Base-by-base conservation (phyloP, 2,329 filamentous ascomycete species). In the Leptographium wingfieldii region DNA sequence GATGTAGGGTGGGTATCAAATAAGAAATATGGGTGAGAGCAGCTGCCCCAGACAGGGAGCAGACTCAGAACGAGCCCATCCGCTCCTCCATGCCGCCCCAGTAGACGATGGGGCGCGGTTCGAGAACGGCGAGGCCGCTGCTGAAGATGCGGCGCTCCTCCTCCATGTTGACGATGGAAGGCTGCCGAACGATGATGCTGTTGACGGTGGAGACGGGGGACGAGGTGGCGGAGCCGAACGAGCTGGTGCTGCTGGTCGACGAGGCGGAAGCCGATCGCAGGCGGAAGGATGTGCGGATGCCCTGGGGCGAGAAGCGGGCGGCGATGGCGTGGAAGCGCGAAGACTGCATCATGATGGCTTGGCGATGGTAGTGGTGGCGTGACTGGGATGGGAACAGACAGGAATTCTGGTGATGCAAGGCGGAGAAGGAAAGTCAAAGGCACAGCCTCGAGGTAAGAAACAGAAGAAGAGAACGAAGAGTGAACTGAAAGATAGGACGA, bases 51-150 rank as follows among this genome's bases (percentile, higher is more conserved):
- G 5, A n/a, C 16, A 7, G 48, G 5, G 48, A 10, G 11, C 10
- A 25, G 48, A 6, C 10, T 31, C 40, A 65, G 6, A 64, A 58
- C 2, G 76, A 71, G 25, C 73, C 73, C 68, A 84, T 82, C 58
- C 81, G 76, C 72, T 84, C 82, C 70, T 85, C 82, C 55, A 85
- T 69, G 48, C 83, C 80, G 64, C 79, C 80, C 78, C 82, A 85
- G 71, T 83, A 84, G 58, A 84, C 80, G 43, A 84, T 75, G 12
- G 83, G 83, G 52, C 83, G 73, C 2, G 83, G 83, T 70, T 86
- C 83, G 31, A 86, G 75, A 22, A 86, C 73, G 65, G 73, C 75
- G 10, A 85, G 73, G 66, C 81, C 80, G 57, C 73, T 73, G 11
- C 75, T 74, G 59, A 81, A 83, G 65, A 71, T 75, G 66, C 71